phyloP scores from a whole-genome alignment of 306 rosid species.

The Cucurbita moschata region DNA sequence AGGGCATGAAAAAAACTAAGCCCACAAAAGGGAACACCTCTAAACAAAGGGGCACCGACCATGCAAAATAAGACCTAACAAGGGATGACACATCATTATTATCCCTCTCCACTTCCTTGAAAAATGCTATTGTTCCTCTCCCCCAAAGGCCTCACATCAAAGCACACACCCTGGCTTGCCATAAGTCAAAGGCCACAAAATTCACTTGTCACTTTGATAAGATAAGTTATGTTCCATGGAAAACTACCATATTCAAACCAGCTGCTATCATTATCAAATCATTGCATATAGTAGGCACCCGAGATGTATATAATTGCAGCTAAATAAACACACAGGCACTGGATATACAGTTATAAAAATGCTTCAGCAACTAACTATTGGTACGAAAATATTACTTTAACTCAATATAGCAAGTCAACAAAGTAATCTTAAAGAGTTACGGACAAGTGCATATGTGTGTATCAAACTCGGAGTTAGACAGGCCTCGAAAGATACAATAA shows the following conservation, averaged over 20 bases:
- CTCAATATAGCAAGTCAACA: background rate
- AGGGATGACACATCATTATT: too few relatives aligned
- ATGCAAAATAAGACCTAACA: background rate
- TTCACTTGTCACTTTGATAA: background rate
- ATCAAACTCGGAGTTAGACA: slow-evolving; percentile 10
- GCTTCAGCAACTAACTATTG: background rate
- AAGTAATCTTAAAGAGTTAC: background rate
- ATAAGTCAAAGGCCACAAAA: background rate
- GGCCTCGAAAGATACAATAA: background rate
- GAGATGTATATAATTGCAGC: background rate
- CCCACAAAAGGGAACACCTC: background rate
- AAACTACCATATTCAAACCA: background rate
- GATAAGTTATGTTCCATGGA: background rate
- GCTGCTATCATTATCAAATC: background rate
- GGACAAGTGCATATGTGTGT: background rate
- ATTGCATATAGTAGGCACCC: background rate
- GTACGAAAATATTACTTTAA: background rate
- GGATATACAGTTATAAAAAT: background rate
- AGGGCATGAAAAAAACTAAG: background rate
- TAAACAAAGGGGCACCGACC: background rate
- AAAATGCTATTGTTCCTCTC: too few relatives aligned
- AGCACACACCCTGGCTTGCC: too few relatives aligned
- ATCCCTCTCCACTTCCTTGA: too few relatives aligned
- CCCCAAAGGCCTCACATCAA: too few relatives aligned
- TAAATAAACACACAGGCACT: background rate